Percentiles rank a stretch among this genome's conserved stretches.
These are phyloP conservation scores for Panaeolus cyanescens DNA, from an alignment of 768 basidiomycete species.

Conservation along the genomic window DNA sequence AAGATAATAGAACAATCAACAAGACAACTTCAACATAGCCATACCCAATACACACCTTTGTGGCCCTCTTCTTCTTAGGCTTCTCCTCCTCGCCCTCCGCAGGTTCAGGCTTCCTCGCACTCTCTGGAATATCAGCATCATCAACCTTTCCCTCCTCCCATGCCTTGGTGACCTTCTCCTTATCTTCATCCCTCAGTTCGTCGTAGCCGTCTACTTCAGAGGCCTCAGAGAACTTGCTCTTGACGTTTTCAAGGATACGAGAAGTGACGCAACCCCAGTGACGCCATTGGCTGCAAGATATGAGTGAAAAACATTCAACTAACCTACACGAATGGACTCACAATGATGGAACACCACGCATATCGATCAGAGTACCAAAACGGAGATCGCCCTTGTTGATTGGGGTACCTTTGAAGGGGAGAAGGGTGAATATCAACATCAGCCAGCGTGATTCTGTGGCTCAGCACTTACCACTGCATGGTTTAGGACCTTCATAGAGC, in stretches of 20 bases:
- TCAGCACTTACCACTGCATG: conserved; percentile 60
- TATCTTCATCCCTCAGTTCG: conserved; percentile 65
- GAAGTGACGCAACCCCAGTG: conserved; percentile 89
- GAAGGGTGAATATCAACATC: not conserved
- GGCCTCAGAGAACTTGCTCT: conserved; percentile 55
- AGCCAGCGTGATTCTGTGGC: not conserved
- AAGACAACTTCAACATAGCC: not conserved
- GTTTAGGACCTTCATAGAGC: conserved; percentile 63
- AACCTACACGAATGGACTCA: conserved; percentile 26
- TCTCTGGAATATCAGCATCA: conserved; percentile 80
- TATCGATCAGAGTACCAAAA: conserved; percentile 73
- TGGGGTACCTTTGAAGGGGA: conserved; percentile 50
- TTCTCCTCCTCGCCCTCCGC: conserved; percentile 27
- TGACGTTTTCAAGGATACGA: conserved; percentile 71
- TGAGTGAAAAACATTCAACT: conserved; percentile 4
- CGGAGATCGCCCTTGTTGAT: conserved; percentile 76
- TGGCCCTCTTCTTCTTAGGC: not conserved
- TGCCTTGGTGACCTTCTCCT: conserved; percentile 70
- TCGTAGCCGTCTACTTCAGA: conserved; percentile 88
- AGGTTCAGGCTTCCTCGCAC: conserved; percentile 54
- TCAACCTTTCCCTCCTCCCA: conserved; percentile 80
- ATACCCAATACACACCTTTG: not conserved
- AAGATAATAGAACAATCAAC: not conserved
- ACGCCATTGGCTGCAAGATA: conserved; percentile 59
- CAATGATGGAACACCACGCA: conserved; percentile 72